Percentiles rank a stretch among this genome's conserved stretches.
phyloP scores from a whole-genome alignment of 495 filamentous ascomycete species.

The Jackrogersella multiformis region DNA sequence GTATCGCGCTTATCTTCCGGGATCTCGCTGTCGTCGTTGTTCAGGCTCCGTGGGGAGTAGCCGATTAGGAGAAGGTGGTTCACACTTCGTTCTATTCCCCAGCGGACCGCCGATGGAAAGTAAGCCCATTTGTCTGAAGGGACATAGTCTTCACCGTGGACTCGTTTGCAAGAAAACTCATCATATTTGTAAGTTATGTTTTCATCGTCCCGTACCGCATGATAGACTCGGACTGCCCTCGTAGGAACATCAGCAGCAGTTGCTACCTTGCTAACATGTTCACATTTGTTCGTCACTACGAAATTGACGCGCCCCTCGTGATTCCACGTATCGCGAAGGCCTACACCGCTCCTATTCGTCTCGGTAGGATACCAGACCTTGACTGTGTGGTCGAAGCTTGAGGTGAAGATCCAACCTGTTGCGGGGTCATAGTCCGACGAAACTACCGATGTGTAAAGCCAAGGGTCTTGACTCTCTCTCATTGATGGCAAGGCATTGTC shows the following conservation, averaged over 20 bases:
- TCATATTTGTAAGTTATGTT: conserved; percentile 41
- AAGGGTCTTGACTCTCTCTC: conserved; percentile 70
- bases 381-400: conserved; percentile 81
- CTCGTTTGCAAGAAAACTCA: conserved; percentile 58
- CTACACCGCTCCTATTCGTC: conserved; percentile 47
- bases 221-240: conserved; percentile 61
- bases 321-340: conserved; percentile 59
- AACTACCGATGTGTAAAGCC: conserved; percentile 79
- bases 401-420: conserved; percentile 72
- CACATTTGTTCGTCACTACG: conserved; percentile 66
- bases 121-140: conserved; percentile 64
- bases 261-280: conserved; percentile 53
- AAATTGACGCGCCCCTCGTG: conserved; percentile 78
- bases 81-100: conserved; percentile 65
- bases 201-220: background rate
- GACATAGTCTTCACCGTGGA: conserved; percentile 54
- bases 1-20: conserved; percentile 59
- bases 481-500: conserved; percentile 66
- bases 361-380: conserved; percentile 74
- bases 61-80: conserved; percentile 75
- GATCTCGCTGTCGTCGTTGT: conserved; percentile 62
- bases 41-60: conserved; percentile 69
- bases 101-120: conserved; percentile 77
- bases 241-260: conserved; percentile 61
- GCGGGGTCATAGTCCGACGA: conserved; percentile 73